Evolutionary conservation across 805 yeast genomes (phyloP), one percentile per base, ranked within the genome.

Genomic region (Maudiozyma bulderi): DNA sequence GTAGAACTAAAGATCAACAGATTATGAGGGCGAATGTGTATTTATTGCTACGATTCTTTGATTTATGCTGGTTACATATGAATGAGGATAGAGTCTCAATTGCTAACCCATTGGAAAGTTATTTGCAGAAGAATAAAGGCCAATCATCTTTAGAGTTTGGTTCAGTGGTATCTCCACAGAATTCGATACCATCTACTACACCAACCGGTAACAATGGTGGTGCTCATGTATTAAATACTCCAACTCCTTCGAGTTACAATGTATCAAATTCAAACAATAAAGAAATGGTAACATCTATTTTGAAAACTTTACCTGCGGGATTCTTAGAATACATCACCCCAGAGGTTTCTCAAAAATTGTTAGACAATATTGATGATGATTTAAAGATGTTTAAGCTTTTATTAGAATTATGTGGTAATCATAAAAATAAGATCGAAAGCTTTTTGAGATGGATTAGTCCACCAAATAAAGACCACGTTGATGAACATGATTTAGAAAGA

Each of bases 21-120:
- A 37, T 40, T 15, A 74, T 47, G 48, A 53, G 49, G 66, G 64
- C 62, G 14, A 60, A 62, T 15, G 49, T 65, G 10, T 64, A 60
- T 45, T 35, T 64, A 8, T 45, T 65, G 20, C 48, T 65, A 20
- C 49, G 61, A 40, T 57, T 58, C 50, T 60, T 60, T 40, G 67
- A 63, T 49, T 49, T 60, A 35, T 57, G 61, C 45, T 48, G 56
- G 15, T 50, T 52, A n/a, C 56, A 62, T 42, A 28, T 61, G 20
- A 58, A 55, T 35, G 56, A 57, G 39, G 54, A 58, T 40, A 55
- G 61, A 38, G 51, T 55, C 6, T 56, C 62, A 5, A 59, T 61
- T 26, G 57, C 61, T 8, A 56, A 56, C 45, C 66, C 66, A 8
- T 39, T 61, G 20, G 62, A 58, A 37, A 52, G 53, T 43, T 61